Conservation (phyloP, 495 filamentous ascomycete genomes). For the Lichenothelia convexa region DNA sequence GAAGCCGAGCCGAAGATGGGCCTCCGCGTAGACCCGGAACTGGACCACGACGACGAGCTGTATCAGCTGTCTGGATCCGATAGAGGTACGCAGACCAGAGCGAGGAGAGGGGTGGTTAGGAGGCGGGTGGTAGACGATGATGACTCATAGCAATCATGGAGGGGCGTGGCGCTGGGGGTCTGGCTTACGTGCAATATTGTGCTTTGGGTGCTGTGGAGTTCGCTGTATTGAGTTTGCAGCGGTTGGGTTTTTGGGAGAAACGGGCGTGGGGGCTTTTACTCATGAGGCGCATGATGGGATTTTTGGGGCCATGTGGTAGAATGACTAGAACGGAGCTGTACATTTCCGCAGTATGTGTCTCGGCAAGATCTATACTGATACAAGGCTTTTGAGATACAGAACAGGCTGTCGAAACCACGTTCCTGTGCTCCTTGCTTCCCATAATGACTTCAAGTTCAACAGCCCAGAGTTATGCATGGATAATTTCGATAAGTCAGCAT, state of each 20-base stretch:
- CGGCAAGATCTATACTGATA: too few relatives aligned
- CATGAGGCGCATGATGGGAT: conserved; percentile 10
- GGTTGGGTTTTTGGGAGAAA: conserved; percentile 1
- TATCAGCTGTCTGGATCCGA: not conserved
- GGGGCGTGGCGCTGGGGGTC: not conserved
- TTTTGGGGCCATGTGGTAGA: conserved; percentile 4
- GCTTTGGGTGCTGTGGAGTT: conserved; percentile 1
- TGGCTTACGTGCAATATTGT: not conserved
- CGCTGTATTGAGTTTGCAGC: not conserved
- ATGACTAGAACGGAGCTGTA: too few relatives aligned
- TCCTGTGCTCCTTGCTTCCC: too few relatives aligned
- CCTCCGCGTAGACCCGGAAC: conserved; percentile 31
- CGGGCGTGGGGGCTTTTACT: conserved; percentile 10
- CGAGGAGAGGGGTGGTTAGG: not conserved
- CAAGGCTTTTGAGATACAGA: too few relatives aligned
- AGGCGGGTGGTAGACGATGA: not conserved
- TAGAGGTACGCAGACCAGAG: not conserved
- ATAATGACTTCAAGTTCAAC: too few relatives aligned
- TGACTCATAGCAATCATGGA: too few relatives aligned
- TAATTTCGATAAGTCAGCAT: too few relatives aligned
- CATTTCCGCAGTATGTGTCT: too few relatives aligned
- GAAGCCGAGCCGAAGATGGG: conserved; percentile 48
- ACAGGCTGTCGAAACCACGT: too few relatives aligned
- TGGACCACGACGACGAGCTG: conserved; percentile 19
- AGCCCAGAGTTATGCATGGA: too few relatives aligned